Evolutionary conservation across 2,329 filamentous ascomycete genomes (phyloP).

Genomic region (Fusarium longipes): DNA sequence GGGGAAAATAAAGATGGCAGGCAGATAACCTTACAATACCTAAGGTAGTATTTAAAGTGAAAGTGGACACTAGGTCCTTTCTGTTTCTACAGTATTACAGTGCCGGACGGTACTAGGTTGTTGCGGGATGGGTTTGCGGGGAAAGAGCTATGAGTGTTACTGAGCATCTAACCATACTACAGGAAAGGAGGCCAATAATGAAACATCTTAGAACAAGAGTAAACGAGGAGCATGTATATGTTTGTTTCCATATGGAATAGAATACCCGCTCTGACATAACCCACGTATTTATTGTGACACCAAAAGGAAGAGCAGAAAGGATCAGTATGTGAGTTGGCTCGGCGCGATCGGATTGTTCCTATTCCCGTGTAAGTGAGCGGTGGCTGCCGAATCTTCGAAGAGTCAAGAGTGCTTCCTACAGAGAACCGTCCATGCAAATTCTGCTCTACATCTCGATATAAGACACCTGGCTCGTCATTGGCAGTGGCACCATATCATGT

Average conservation of each 20-base stretch:
- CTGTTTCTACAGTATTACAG: not conserved
- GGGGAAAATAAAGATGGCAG: not conserved
- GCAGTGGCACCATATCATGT: not conserved
- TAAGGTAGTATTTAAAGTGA: not conserved
- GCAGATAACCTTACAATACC: not conserved
- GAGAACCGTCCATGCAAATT: slow-evolving; percentile 9
- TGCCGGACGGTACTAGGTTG: not conserved
- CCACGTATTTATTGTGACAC: not conserved
- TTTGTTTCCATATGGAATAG: not conserved
- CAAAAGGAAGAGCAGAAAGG: not conserved
- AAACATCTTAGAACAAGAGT: not conserved
- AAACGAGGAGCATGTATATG: not conserved
- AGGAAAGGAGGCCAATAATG: not conserved
- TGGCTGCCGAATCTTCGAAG: not conserved
- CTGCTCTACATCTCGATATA: slow-evolving; percentile 17
- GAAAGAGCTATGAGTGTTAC: too few relatives aligned
- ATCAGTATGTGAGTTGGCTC: not conserved
- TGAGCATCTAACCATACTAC: too few relatives aligned
- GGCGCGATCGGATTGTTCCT: not conserved
- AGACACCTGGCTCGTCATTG: slow-evolving; percentile 23
- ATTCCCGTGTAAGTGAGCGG: slow-evolving; percentile 1
- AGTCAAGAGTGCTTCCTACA: not conserved
- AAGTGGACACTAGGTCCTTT: not conserved
- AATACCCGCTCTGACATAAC: not conserved
- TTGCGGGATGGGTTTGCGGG: slow-evolving; percentile 2